Percentiles rank a stretch among this genome's conserved stretches.
phyloP scores from a whole-genome alignment of 139 green algal species.

The Picochlorum sp. region DNA sequence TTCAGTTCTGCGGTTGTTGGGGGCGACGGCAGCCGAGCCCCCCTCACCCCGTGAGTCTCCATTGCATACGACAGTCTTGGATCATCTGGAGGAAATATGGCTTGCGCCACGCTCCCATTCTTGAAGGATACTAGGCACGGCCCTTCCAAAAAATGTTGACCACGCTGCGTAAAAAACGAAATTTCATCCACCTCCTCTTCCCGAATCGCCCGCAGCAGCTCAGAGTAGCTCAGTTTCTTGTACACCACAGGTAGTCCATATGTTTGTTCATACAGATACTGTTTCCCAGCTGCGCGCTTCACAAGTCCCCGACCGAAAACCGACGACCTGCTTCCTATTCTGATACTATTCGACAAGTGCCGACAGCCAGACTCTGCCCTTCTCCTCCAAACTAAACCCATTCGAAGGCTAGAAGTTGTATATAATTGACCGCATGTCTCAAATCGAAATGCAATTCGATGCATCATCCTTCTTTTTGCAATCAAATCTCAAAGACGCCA shows the following conservation, averaged over 20 bases:
- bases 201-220: slow-evolving; percentile 58
- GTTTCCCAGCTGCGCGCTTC: slow-evolving; percentile 1
- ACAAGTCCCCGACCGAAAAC: background rate
- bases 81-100: slow-evolving; percentile 46
- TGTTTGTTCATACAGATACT: slow-evolving; percentile 27
- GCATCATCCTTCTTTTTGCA: no score
- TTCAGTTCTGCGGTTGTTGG: slow-evolving; percentile 9
- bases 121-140: slow-evolving; percentile 45
- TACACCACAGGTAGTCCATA: slow-evolving; percentile 31
- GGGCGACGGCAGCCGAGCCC: slow-evolving; percentile 1
- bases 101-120: slow-evolving; percentile 45
- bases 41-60: slow-evolving; percentile 46
- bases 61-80: slow-evolving; percentile 43
- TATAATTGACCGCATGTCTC: no score
- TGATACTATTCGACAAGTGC: no score
- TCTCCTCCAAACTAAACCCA: no score
- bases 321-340: background rate
- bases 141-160: slow-evolving; percentile 15
- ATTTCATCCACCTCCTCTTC: slow-evolving; percentile 31
- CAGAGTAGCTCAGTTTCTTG: slow-evolving; percentile 17
- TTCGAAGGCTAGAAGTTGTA: no score
- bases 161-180: slow-evolving; percentile 38
- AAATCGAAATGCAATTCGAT: no score
- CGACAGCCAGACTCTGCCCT: no score
- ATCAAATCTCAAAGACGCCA: no score